phyloP scores from a whole-genome alignment of 2,329 filamentous ascomycete genomes.

The Cytospora paraplurivora region DNA sequence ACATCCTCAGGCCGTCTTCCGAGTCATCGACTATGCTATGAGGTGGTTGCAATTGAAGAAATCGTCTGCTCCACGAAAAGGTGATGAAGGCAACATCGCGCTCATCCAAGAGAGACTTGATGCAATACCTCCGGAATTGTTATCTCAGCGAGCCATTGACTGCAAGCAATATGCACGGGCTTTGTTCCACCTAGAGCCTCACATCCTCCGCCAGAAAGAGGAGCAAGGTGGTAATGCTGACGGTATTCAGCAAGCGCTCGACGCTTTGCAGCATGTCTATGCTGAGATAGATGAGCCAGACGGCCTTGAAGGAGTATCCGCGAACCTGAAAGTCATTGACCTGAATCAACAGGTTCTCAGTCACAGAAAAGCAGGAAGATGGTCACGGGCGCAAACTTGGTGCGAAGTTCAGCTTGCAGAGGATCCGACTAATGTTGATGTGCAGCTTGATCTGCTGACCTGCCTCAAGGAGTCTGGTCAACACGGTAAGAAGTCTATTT shows the following conservation, averaged over 20 bases:
- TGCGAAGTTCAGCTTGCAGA: conserved; percentile 89
- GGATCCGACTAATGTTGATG: conserved; percentile 72
- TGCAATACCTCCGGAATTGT: conserved; percentile 72
- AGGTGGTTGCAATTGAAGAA: conserved; percentile 84
- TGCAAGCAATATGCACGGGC: conserved; percentile 92
- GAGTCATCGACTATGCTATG: conserved; percentile 87
- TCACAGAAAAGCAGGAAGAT: conserved; percentile 88
- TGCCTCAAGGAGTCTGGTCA: conserved; percentile 96
- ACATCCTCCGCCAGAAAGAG: conserved; percentile 59
- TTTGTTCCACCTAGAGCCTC: conserved; percentile 91
- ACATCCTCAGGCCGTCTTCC: conserved; percentile 73
- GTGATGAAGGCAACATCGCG: conserved; percentile 52
- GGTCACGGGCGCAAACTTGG: conserved; percentile 96
- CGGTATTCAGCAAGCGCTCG: conserved; percentile 67
- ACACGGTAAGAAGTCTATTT: conserved; percentile 63
- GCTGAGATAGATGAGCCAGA: conserved; percentile 97
- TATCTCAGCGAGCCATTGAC: conserved; percentile 82
- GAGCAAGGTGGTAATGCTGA: conserved; percentile 49
- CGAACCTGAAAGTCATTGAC: conserved; percentile 82
- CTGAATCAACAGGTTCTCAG: conserved; percentile 92
- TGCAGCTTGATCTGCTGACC: conserved; percentile 80
- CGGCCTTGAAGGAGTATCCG: conserved; percentile 90
- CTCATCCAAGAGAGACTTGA: conserved; percentile 55
- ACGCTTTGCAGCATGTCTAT: conserved; percentile 89
- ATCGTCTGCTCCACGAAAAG: conserved; percentile 36